These are phyloP conservation scores for Emmonsiellopsis sp. DNA, from an alignment of 2,329 filamentous ascomycete species.

Conservation along the genomic window DNA sequence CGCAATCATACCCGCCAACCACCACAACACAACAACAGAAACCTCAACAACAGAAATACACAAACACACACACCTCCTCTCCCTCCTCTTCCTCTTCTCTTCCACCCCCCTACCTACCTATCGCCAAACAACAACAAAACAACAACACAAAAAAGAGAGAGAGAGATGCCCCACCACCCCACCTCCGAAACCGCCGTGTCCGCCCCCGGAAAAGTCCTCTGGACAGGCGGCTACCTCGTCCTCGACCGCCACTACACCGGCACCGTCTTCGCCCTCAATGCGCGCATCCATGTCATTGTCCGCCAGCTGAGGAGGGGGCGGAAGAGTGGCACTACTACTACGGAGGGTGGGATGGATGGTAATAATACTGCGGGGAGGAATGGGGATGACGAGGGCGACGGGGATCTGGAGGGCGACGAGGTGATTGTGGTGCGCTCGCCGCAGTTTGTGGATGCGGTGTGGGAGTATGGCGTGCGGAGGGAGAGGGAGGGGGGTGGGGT, in stretches of 20 bases:
- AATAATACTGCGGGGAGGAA: not conserved
- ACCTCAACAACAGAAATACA: too few relatives aligned
- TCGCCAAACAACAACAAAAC: not conserved
- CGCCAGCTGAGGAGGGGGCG: slow-evolving; percentile 40
- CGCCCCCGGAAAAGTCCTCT: slow-evolving; percentile 89
- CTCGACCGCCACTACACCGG: slow-evolving; percentile 80
- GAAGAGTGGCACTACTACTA: not conserved
- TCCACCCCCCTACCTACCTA: not conserved
- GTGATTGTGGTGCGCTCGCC: slow-evolving; percentile 84
- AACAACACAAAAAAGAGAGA: not conserved
- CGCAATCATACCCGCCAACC: not conserved
- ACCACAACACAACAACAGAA: slow-evolving; percentile 11
- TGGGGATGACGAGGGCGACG: slow-evolving; percentile 1
- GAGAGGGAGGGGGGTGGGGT: slow-evolving; percentile 67
- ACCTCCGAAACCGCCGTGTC: slow-evolving; percentile 53
- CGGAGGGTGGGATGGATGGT: not conserved
- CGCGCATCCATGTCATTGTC: slow-evolving; percentile 53
- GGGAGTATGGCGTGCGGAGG: slow-evolving; percentile 74
- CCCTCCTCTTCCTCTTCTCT: not conserved
- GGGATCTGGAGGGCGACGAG: slow-evolving; percentile 34
- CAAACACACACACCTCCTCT: not conserved
- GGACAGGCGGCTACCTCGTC: slow-evolving; percentile 90
- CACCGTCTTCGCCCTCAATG: slow-evolving; percentile 55
- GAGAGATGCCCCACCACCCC: not conserved
- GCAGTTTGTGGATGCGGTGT: slow-evolving; percentile 78